Conservation (phyloP, 305 asterid genomes). For the Lippia alba region DNA sequence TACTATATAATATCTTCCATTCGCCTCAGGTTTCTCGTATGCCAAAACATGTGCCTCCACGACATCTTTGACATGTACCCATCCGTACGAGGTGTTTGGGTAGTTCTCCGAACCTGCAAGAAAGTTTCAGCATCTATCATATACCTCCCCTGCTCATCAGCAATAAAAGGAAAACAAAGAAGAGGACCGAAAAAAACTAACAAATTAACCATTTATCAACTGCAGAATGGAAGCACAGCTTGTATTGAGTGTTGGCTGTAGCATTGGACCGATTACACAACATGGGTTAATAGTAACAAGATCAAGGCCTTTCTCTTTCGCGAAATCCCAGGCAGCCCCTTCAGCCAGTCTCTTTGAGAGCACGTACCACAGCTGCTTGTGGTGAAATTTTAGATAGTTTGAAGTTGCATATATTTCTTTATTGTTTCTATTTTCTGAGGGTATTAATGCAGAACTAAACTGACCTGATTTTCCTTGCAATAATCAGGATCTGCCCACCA, state of each 20-base stretch:
- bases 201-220: slow-evolving; percentile 17
- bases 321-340: slow-evolving; percentile 13
- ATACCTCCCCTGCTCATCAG: not conserved
- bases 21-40: slow-evolving; percentile 39
- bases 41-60: slow-evolving; percentile 41
- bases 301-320: slow-evolving; percentile 27
- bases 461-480: slow-evolving; percentile 50
- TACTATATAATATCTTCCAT: slow-evolving; percentile 39
- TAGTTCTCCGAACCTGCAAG: slow-evolving; percentile 31
- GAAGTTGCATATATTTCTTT: not conserved
- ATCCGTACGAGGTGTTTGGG: slow-evolving; percentile 29
- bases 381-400: not conserved
- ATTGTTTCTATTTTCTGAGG: too few species aligned
- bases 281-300: slow-evolving; percentile 18
- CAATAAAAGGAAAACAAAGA: not conserved
- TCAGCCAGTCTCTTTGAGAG: slow-evolving; percentile 1
- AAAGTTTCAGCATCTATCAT: not conserved
- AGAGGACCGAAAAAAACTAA: not conserved
- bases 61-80: slow-evolving; percentile 41
- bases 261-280: slow-evolving; percentile 7
- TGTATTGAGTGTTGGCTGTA: slow-evolving; percentile 13
- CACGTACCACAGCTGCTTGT: slow-evolving; percentile 4
- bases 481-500: slow-evolving; percentile 47
- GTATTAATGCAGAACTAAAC: not conserved
- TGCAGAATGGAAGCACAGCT: not conserved